Evolutionary conservation across 306 rosid genomes (phyloP).

Genomic region (Lotus japonicus): DNA sequence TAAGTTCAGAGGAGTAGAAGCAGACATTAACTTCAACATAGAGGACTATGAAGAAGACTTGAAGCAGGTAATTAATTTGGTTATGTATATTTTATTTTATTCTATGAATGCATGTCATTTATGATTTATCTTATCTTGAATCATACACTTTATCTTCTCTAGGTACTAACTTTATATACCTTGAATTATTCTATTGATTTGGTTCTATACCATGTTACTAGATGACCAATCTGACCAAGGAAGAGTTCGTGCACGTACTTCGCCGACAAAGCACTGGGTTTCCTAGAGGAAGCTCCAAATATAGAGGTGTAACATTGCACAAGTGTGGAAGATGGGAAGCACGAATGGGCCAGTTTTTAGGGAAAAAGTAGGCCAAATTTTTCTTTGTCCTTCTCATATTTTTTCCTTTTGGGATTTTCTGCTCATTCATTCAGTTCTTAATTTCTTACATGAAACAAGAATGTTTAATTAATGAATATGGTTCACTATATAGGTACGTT

Average conservation of each 20-base stretch:
- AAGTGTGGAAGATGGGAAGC: conserved; percentile 99
- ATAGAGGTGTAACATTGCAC: conserved; percentile 96
- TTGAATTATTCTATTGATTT: neutral
- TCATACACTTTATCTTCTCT: conserved; percentile 25
- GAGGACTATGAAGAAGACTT: conserved; percentile 91
- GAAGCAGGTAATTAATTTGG: conserved; percentile 61
- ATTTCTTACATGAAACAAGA: neutral
- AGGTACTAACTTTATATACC: neutral
- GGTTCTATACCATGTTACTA: too few relatives aligned
- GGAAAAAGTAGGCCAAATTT: conserved; percentile 65
- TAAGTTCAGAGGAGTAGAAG: conserved; percentile 88
- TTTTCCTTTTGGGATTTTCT: neutral
- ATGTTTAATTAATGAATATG: neutral
- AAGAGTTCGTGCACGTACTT: conserved; percentile 97
- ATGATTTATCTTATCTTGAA: conserved; percentile 31
- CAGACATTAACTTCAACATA: conserved; percentile 90
- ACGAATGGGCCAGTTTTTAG: conserved; percentile 95
- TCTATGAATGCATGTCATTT: too few relatives aligned
- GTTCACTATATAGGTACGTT: conserved; percentile 68
- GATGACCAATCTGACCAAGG: conserved; percentile 95
- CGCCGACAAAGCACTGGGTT: conserved; percentile 99
- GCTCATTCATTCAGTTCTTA: neutral
- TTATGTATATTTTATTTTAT: too few relatives aligned
- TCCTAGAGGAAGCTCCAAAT: conserved; percentile 98
- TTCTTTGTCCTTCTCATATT: neutral